Conservation (phyloP, 2,329 filamentous ascomycete species). For the Fusarium acutatum region DNA sequence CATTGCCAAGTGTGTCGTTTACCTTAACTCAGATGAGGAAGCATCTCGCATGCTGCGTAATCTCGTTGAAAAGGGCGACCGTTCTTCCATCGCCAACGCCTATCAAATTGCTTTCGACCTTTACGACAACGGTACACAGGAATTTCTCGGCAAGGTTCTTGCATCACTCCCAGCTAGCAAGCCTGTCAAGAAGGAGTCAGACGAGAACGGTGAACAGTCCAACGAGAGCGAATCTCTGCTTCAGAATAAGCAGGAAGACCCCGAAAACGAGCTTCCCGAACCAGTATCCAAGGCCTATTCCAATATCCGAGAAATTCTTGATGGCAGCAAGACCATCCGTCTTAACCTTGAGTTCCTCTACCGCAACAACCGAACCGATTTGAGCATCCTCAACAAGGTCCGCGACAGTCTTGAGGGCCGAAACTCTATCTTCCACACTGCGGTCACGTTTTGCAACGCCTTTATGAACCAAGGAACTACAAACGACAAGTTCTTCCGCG, state of each 20-base stretch:
- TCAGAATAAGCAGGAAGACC: slow-evolving; percentile 59
- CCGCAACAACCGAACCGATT: slow-evolving; percentile 92
- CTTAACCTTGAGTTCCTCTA: slow-evolving; percentile 97
- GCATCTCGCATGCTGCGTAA: slow-evolving; percentile 86
- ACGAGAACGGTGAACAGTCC: slow-evolving; percentile 55
- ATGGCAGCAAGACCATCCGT: slow-evolving; percentile 92
- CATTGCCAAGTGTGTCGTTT: slow-evolving; percentile 97
- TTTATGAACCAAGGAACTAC: slow-evolving; percentile 99
- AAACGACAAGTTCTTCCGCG: slow-evolving; percentile 97
- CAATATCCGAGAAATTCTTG: slow-evolving; percentile 74
- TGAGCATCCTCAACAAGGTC: slow-evolving; percentile 93
- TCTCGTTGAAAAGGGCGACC: slow-evolving; percentile 81
- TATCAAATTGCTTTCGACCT: slow-evolving; percentile 99
- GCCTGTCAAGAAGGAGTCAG: slow-evolving; percentile 50
- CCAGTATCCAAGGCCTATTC: slow-evolving; percentile 65
- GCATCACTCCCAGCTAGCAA: slow-evolving; percentile 74
- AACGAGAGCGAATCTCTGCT: slow-evolving; percentile 60
- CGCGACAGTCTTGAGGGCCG: slow-evolving; percentile 94
- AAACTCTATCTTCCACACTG: slow-evolving; percentile 98
- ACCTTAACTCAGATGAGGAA: slow-evolving; percentile 90
- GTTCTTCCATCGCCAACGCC: slow-evolving; percentile 81
- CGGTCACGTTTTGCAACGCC: slow-evolving; percentile 95
- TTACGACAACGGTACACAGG: slow-evolving; percentile 98
- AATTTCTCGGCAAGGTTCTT: slow-evolving; percentile 91
- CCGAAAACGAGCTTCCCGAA: slow-evolving; percentile 63